Evolutionary conservation across 495 filamentous ascomycete genomes (phyloP).

Genomic region (Hyphodiscus hymeniophilus): DNA sequence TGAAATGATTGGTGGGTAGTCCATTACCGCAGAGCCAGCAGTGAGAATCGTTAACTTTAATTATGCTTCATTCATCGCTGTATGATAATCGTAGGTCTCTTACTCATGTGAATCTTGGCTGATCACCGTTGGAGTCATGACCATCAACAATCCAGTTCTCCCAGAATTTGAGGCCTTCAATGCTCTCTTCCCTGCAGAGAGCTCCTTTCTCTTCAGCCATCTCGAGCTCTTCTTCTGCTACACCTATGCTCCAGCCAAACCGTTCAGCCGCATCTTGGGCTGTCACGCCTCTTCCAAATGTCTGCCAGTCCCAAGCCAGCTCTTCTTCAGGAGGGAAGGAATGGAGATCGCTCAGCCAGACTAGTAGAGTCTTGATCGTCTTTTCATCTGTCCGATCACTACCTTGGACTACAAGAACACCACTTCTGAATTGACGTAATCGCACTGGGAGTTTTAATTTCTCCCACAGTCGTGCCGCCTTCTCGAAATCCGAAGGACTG

Average conservation of each 20-base stretch:
- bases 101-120: not conserved
- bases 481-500: slow-evolving; percentile 85
- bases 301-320: slow-evolving; percentile 63
- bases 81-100: not conserved
- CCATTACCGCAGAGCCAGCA: too few relatives aligned
- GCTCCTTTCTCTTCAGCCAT: slow-evolving; percentile 90
- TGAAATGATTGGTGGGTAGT: too few relatives aligned
- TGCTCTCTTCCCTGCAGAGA: slow-evolving; percentile 73
- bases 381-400: slow-evolving; percentile 86
- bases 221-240: slow-evolving; percentile 89
- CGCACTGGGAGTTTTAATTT: slow-evolving; percentile 81
- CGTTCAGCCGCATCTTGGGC: slow-evolving; percentile 81
- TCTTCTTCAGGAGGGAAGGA: slow-evolving; percentile 52
- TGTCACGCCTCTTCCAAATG: slow-evolving; percentile 77
- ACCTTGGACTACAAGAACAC: slow-evolving; percentile 84
- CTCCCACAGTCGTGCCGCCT: slow-evolving; percentile 81
- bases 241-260: slow-evolving; percentile 98
- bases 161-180: slow-evolving; percentile 80
- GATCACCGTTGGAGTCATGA: slow-evolving; percentile 2
- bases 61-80: too few relatives aligned
- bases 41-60: too few relatives aligned
- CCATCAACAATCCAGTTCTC: slow-evolving; percentile 44
- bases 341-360: slow-evolving; percentile 71
- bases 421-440: slow-evolving; percentile 80
- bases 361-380: slow-evolving; percentile 65